Percentiles rank a stretch among this genome's conserved stretches.
These are phyloP conservation scores for Apiospora rasikravindrae DNA, from an alignment of 2,329 filamentous ascomycete species.

Conservation along the genomic window DNA sequence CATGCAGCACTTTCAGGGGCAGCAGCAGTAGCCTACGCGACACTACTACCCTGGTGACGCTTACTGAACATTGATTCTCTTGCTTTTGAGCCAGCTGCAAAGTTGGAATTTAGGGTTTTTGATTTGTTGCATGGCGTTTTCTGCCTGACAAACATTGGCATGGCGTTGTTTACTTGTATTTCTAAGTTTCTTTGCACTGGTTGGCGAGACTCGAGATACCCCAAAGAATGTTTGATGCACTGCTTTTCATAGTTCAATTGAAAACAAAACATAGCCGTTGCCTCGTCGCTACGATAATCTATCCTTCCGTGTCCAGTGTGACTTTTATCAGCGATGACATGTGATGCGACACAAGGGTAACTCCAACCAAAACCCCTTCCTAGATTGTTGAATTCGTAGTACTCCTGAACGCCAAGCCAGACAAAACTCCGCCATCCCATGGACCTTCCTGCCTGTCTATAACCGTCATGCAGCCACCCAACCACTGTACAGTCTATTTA, in stretches of 20 bases:
- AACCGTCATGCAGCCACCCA: neutral
- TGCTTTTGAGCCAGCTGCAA: neutral
- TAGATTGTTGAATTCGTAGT: conserved; percentile 10
- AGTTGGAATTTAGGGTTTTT: neutral
- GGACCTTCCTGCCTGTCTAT: conserved; percentile 9
- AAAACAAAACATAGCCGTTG: neutral
- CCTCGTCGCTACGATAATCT: neutral
- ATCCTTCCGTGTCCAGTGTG: neutral
- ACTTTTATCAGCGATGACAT: neutral
- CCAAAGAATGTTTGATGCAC: neutral
- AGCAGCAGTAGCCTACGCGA: conserved; percentile 4
- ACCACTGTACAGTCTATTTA: conserved; percentile 1
- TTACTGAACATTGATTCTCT: conserved; percentile 4
- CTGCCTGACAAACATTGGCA: neutral
- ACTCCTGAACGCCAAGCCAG: conserved; percentile 10
- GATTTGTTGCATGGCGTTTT: conserved; percentile 9
- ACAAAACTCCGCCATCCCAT: neutral
- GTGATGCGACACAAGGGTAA: neutral
- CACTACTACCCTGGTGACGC: neutral
- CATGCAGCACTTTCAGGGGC: conserved; percentile 62
- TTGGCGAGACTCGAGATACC: conserved; percentile 11
- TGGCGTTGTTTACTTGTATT: neutral
- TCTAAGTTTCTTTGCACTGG: conserved; percentile 1
- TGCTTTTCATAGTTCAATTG: conserved; percentile 3
- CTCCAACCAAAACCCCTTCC: neutral